Base-by-base conservation (phyloP, 768 basidiomycete genomes). In the Hygrocybe punicea region DNA sequence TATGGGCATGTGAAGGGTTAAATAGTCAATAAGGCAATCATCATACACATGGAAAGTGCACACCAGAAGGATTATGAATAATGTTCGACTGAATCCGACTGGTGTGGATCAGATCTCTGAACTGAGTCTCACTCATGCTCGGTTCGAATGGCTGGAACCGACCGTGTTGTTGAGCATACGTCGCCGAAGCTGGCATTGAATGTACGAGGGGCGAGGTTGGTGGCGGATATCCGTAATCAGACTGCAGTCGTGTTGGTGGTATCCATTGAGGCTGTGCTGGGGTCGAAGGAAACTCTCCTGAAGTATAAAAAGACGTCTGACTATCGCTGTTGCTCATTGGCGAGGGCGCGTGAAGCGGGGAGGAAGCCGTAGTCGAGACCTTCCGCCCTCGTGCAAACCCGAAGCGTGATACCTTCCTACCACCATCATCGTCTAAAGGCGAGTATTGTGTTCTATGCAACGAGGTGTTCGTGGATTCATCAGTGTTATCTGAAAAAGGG, bases 301-400 rank as follows among this genome's bases (percentile, higher is more conserved):
- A 66, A 56, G 67, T 69, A 52, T 77, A 81, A 56, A 81, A 78
- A 23, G 79, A 74, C 7, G 73, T 73, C 35, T 82, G 80, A 59
- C 75, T 79, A 36, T 75, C 75, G 53, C 62, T 69, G 42, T 72
- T 76, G 51, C 75, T 81, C 40, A 84, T 70, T 2, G 86, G 83
- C 16, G 85, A 82, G 21, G 83, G 63, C 8, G 76, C 75, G 56
- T 83, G 82, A 51, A 80, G 73, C 39, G 85, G 84, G 10, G 85
- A 87, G 14, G 83, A 83, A 4, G 85, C 67, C 8, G 76, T 63
- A 9, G 79, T 79, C 7, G 87, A 83, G 0, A 78, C 79, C 59
- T 84, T 85, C 45, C 83, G 82, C 21, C 87, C 85, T 21, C 86
- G 80, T 14, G 90, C 91, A 65, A 92, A 92, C 19, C 84, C 87